phyloP scores from a whole-genome alignment of 495 filamentous ascomycete species.

The Xylaria cubensis region DNA sequence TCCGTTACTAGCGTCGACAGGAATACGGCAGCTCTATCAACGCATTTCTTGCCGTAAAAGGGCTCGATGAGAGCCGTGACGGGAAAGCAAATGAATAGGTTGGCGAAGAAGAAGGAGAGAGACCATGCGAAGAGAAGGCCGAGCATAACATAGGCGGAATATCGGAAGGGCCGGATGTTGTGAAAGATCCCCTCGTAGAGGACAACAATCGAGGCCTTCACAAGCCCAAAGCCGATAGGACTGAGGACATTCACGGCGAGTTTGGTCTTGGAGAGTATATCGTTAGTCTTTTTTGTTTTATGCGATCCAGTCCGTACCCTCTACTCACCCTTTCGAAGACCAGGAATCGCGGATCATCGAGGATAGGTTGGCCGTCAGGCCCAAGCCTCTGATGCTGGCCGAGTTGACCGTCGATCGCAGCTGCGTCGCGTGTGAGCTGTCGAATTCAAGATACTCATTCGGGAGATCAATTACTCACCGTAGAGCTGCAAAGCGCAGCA shows the following conservation, averaged over 20 bases:
- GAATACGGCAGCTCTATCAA: slow-evolving; percentile 32
- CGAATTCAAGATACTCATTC: neutral
- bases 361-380: slow-evolving; percentile 33
- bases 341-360: slow-evolving; percentile 38
- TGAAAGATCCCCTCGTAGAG: slow-evolving; percentile 50
- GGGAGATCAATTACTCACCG: neutral
- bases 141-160: slow-evolving; percentile 41
- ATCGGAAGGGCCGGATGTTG: slow-evolving; percentile 41
- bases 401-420: slow-evolving; percentile 34
- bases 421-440: neutral
- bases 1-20: slow-evolving; percentile 45
- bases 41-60: slow-evolving; percentile 34
- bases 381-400: slow-evolving; percentile 38
- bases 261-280: slow-evolving; percentile 31
- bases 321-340: slow-evolving; percentile 38
- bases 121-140: slow-evolving; percentile 48
- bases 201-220: slow-evolving; percentile 59
- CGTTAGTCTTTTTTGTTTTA: slow-evolving; percentile 22
- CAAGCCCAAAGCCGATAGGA: slow-evolving; percentile 57
- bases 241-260: slow-evolving; percentile 52
- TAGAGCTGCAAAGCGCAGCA: slow-evolving; percentile 22
- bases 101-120: slow-evolving; percentile 54
- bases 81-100: slow-evolving; percentile 56
- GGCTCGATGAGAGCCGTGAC: slow-evolving; percentile 43
- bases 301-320: neutral